These are phyloP conservation scores for Tolypocladium sp. DNA, from an alignment of 2,329 filamentous ascomycete genomes.

Conservation along the genomic window DNA sequence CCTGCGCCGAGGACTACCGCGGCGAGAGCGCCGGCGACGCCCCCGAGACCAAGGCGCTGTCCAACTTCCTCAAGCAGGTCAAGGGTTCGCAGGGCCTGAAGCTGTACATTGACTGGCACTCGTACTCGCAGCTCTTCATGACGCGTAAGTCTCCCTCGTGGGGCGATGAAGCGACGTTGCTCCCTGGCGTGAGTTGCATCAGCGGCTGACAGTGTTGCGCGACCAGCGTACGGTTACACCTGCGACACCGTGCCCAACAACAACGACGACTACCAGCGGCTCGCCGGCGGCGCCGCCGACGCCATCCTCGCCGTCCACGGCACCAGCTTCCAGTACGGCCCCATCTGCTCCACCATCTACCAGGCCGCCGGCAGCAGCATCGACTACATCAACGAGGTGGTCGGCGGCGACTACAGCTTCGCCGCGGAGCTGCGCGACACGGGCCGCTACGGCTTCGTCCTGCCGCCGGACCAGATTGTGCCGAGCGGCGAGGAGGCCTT, in stretches of 20 bases:
- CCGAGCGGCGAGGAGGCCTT: conserved; percentile 33
- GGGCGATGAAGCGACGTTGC: conserved; percentile 20
- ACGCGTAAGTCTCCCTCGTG: conserved; percentile 45
- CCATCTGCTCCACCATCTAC: conserved; percentile 54
- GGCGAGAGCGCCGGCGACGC: conserved; percentile 34
- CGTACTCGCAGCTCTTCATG: conserved; percentile 52
- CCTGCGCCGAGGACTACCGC: conserved; percentile 41
- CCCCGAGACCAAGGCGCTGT: conserved; percentile 42
- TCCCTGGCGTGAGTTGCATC: background rate
- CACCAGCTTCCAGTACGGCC: conserved; percentile 31
- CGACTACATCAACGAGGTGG: conserved; percentile 35
- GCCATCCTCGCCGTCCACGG: conserved; percentile 39
- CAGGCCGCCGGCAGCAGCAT: conserved; percentile 37
- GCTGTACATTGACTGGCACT: conserved; percentile 57
- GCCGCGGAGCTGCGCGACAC: conserved; percentile 28
- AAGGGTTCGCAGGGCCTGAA: conserved; percentile 38
- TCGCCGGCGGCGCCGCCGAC: conserved; percentile 37
- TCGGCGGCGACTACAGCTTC: conserved; percentile 30
- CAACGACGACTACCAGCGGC: conserved; percentile 34
- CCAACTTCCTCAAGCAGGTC: conserved; percentile 20
- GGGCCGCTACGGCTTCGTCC: conserved; percentile 30
- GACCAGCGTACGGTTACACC: conserved; percentile 46
- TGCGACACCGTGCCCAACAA: conserved; percentile 38
- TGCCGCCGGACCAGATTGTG: conserved; percentile 32
- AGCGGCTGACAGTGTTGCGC: background rate